Evolutionary conservation across 2,329 filamentous ascomycete species (phyloP), one percentile per base, ranked within the genome.

Genomic region (Podosphaera leucotricha): DNA sequence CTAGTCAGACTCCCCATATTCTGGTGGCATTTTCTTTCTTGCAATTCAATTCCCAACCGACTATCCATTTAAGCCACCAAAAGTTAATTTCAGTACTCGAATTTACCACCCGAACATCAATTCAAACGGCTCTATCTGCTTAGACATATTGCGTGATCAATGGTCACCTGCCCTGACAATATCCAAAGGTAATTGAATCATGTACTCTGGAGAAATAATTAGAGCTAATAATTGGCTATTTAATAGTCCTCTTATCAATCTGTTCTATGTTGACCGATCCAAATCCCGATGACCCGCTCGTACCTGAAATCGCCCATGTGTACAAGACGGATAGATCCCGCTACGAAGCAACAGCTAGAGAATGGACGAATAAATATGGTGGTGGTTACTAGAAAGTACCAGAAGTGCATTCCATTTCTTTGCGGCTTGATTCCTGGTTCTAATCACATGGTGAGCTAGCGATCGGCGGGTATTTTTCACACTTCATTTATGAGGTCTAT

Each of bases 41-140:
- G 79, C 81, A 55, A 98, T 98, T 61, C 85, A 94, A 68, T 95
- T 98, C 72, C 90, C 90, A 55, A 98, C 90, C 72, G 90, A 98
- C 72, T 98, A 98, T 67, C 90, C 90, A 37, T 98, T 98, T 75
- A 98, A 98, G 80, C 90, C 90, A 50, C 90, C 90, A 56, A 98
- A 98, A 76, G 86, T 98, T 66, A 94, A 94, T 80, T 98, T 98
- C 75, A 95, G 85, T 57, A 98, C 90, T 53, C 81, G 87, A 61
- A 95, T 98, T 70, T 98, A 98, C 65, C 90, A 98, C 69, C 90
- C 90, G 59, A 98, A 98, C 69, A 98, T 98, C 84, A 98, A 98
- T 77, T 92, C 84, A 55, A 95, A 95, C 64, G 90, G 90, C 65
- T 94, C 86, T 66, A 98, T 98, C 66, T 98, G 90, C 65, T 68